These are phyloP conservation scores for Alternaria consortialis DNA, from an alignment of 2,329 filamentous ascomycete species.

Conservation along the genomic window DNA sequence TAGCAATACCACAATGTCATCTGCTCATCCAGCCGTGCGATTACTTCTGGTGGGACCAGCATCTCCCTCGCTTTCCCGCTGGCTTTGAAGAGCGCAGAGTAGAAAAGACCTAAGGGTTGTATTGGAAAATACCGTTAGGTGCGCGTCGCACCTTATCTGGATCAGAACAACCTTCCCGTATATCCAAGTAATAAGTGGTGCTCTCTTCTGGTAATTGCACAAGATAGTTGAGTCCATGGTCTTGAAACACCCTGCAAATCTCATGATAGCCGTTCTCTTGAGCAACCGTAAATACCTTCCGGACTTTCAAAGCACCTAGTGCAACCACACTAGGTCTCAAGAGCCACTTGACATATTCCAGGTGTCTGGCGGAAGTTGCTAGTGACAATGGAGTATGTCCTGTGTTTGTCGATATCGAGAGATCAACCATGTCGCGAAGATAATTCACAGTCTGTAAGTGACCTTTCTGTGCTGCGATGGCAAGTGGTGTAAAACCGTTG, in stretches of 20 bases:
- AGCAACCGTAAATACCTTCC: neutral
- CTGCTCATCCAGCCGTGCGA: conserved; percentile 15
- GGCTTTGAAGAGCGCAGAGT: conserved; percentile 22
- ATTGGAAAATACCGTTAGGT: neutral
- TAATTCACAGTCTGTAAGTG: neutral
- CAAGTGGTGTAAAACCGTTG: neutral
- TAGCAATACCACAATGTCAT: conserved; percentile 26
- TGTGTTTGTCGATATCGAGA: too few species aligned
- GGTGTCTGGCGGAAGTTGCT: neutral
- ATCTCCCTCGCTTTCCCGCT: conserved; percentile 16
- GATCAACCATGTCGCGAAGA: too few species aligned
- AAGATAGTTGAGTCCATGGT: neutral
- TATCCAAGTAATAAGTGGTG: too few species aligned
- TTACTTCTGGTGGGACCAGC: conserved; percentile 15
- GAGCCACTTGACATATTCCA: neutral
- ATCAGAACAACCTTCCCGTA: too few species aligned
- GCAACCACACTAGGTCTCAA: neutral
- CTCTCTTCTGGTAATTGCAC: too few species aligned
- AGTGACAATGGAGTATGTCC: too few species aligned
- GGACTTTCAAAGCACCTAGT: neutral
- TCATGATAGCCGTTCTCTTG: neutral
- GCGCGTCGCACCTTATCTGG: too few species aligned
- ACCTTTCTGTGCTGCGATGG: neutral
- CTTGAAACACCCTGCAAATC: neutral
- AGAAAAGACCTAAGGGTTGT: too few species aligned